These are phyloP conservation scores for Colletotrichum incanum DNA, from an alignment of 2,329 filamentous ascomycete species.

Conservation along the genomic window DNA sequence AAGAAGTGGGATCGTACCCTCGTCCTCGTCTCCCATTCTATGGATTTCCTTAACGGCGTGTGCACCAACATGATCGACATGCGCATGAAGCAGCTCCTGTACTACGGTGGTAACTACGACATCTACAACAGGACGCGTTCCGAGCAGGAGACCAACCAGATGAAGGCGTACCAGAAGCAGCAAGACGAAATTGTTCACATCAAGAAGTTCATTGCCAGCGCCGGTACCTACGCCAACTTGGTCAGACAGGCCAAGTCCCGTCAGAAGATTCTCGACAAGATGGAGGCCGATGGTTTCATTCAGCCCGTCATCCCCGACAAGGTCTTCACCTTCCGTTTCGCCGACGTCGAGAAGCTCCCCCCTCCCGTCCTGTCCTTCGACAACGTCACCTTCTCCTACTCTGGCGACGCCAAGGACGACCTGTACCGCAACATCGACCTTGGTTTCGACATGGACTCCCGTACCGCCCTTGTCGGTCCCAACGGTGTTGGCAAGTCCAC, in stretches of 20 bases:
- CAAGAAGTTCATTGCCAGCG: slow-evolving; percentile 99
- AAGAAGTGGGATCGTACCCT: slow-evolving; percentile 99
- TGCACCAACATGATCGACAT: slow-evolving; percentile 99
- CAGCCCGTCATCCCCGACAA: slow-evolving; percentile 88
- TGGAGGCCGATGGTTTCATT: slow-evolving; percentile 99
- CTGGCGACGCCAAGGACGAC: slow-evolving; percentile 88
- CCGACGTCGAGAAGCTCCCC: slow-evolving; percentile 98
- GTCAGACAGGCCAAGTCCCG: slow-evolving; percentile 98
- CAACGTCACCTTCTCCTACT: slow-evolving; percentile 98
- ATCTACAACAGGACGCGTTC: slow-evolving; percentile 94
- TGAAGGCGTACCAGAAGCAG: slow-evolving; percentile 99
- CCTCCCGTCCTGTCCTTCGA: slow-evolving; percentile 97
- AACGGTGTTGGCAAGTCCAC: slow-evolving; percentile 99
- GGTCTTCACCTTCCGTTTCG: slow-evolving; percentile 98
- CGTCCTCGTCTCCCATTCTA: slow-evolving; percentile 95
- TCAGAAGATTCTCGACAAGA: slow-evolving; percentile 99
- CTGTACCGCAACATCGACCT: slow-evolving; percentile 97
- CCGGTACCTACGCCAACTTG: slow-evolving; percentile 99
- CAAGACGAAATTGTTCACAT: slow-evolving; percentile 99
- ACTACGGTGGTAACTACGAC: slow-evolving; percentile 99
- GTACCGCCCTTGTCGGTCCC: slow-evolving; percentile 95
- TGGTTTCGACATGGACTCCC: slow-evolving; percentile 99
- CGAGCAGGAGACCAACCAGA: slow-evolving; percentile 98
- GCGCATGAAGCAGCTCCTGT: slow-evolving; percentile 88
- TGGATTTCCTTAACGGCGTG: slow-evolving; percentile 99